phyloP scores from a whole-genome alignment of 169 alveolate species.

The Eimeria acervulina region DNA sequence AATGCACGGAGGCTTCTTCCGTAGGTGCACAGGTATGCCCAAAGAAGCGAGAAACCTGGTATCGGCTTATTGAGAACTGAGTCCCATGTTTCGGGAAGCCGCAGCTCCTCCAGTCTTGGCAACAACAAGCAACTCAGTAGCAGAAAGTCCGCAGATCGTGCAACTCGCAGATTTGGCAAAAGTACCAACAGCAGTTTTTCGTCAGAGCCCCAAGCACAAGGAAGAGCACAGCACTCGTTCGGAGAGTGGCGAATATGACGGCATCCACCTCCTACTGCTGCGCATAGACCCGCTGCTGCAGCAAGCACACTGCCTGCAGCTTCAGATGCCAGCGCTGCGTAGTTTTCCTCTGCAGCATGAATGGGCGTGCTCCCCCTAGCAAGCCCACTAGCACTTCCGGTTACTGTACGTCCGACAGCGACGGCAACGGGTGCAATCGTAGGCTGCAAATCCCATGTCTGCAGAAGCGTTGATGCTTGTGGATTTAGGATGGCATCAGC shows the following conservation, averaged over 20 bases:
- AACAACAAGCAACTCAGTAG: slow-evolving; percentile 46
- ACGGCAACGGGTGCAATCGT: neutral
- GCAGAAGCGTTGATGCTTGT: neutral
- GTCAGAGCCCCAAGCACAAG: slow-evolving; percentile 70
- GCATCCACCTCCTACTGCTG: slow-evolving; percentile 43
- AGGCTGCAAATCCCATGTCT: neutral
- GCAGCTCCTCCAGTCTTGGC: slow-evolving; percentile 67
- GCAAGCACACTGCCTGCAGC: slow-evolving; percentile 23
- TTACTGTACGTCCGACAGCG: neutral
- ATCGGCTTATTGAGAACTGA: slow-evolving; percentile 58
- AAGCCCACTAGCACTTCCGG: neutral
- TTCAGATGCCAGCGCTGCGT: slow-evolving; percentile 41
- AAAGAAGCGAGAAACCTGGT: slow-evolving; percentile 64
- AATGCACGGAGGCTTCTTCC: slow-evolving; percentile 57
- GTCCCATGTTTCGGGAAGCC: slow-evolving; percentile 74
- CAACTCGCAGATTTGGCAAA: slow-evolving; percentile 52
- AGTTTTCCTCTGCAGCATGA: neutral
- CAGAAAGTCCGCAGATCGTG: slow-evolving; percentile 45
- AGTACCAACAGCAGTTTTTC: slow-evolving; percentile 46
- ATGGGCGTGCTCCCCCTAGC: neutral
- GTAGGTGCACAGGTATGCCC: slow-evolving; percentile 70
- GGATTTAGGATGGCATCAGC: slow-evolving; percentile 19
- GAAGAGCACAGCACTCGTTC: slow-evolving; percentile 55
- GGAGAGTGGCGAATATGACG: slow-evolving; percentile 56
- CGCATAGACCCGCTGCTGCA: slow-evolving; percentile 78